phyloP scores from a whole-genome alignment of 495 filamentous ascomycete genomes.

The Trichoderma parareesei region DNA sequence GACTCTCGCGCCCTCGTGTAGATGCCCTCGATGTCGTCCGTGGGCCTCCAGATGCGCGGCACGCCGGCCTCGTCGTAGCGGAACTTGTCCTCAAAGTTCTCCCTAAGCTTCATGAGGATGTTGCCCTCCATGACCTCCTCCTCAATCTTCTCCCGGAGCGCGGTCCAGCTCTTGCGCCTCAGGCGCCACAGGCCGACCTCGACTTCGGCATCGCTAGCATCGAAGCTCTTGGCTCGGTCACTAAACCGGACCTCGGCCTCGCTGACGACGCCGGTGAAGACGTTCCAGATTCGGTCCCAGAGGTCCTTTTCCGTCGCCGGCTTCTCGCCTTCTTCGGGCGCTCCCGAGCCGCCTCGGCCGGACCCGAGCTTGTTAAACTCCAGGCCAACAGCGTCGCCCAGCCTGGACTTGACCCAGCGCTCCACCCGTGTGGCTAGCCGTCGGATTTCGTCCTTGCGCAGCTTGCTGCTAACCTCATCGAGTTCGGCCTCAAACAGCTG shows the following conservation, averaged over 20 bases:
- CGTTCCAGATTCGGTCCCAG: slow-evolving; percentile 92
- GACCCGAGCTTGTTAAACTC: slow-evolving; percentile 94
- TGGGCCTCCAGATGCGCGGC: slow-evolving; percentile 92
- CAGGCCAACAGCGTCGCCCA: slow-evolving; percentile 79
- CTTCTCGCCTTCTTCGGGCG: slow-evolving; percentile 68
- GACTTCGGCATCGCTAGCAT: slow-evolving; percentile 84
- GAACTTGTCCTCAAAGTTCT: slow-evolving; percentile 99
- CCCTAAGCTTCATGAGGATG: slow-evolving; percentile 84
- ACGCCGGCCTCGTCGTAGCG: slow-evolving; percentile 94
- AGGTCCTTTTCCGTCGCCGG: slow-evolving; percentile 69
- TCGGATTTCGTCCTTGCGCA: slow-evolving; percentile 92
- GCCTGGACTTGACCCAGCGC: slow-evolving; percentile 79
- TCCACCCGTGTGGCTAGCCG: slow-evolving; percentile 84
- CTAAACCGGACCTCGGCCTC: slow-evolving; percentile 81
- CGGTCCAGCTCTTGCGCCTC: slow-evolving; percentile 87
- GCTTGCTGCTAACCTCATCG: slow-evolving; percentile 68
- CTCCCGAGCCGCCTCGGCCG: slow-evolving; percentile 69
- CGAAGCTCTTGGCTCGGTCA: slow-evolving; percentile 83
- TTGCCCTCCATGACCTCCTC: slow-evolving; percentile 98
- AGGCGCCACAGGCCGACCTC: slow-evolving; percentile 90
- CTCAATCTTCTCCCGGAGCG: slow-evolving; percentile 80
- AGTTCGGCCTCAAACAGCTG: slow-evolving; percentile 66
- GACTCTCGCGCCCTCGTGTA: slow-evolving; percentile 89
- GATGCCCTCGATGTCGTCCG: slow-evolving; percentile 91
- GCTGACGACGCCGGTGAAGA: slow-evolving; percentile 75